These are phyloP conservation scores for Ceratobasidium sp. DNA, from an alignment of 1,284 basidiomycete species.

Conservation along the genomic window DNA sequence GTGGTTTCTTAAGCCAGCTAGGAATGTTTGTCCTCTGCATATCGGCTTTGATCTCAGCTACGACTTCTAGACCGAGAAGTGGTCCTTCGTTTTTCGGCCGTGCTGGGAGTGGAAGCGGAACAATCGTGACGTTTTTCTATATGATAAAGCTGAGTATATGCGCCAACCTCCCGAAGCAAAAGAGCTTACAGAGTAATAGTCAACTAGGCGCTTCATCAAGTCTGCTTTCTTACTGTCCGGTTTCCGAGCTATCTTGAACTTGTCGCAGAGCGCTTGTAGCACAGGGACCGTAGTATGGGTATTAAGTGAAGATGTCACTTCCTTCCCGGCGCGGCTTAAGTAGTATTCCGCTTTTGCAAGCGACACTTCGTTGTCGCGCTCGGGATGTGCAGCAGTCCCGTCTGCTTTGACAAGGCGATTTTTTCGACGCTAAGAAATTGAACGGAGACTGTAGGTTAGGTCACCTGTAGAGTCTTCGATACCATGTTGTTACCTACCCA, in stretches of 20 bases:
- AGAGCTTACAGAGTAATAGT: not conserved
- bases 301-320: no score
- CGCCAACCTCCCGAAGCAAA: no score
- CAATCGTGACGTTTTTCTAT: not conserved
- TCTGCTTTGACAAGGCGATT: no score
- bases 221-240: not conserved
- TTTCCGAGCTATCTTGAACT: not conserved
- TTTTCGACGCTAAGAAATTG: no score
- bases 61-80: not conserved
- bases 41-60: slow-evolving; percentile 29
- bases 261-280: not conserved
- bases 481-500: not conserved
- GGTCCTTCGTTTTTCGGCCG: not conserved
- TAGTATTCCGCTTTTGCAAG: no score
- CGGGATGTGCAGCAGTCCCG: no score
- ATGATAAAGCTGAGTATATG: no score
- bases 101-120: not conserved
- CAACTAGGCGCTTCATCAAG: not conserved
- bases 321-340: no score
- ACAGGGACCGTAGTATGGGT: not conserved
- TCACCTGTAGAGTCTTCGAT: not conserved
- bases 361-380: no score
- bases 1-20: slow-evolving; percentile 39
- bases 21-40: slow-evolving; percentile 35
- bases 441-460: not conserved